Evolutionary conservation across 176 grass and related monocot genomes (phyloP).

Genomic region (Raddia distichophylla): DNA sequence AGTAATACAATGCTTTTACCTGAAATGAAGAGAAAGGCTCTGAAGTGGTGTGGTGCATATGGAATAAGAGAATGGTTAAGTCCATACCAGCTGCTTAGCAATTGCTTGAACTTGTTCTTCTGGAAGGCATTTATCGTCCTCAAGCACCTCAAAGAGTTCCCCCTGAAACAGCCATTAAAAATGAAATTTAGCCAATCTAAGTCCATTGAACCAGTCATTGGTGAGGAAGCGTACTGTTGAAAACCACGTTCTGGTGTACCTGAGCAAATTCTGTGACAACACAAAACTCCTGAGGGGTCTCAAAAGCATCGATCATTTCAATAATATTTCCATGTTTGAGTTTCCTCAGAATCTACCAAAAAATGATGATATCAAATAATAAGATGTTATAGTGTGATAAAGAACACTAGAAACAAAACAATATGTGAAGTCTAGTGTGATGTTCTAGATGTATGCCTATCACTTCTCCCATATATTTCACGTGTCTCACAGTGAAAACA

Average conservation of each 20-base stretch:
- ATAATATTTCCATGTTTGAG: slow-evolving; percentile 98
- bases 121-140: slow-evolving; percentile 94
- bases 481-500: neutral
- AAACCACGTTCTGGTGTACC: slow-evolving; percentile 48
- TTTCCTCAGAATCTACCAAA: slow-evolving; percentile 80
- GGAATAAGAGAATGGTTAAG: neutral
- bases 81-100: slow-evolving; percentile 89
- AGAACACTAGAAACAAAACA: neutral
- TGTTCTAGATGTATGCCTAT: neutral
- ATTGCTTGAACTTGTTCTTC: slow-evolving; percentile 98
- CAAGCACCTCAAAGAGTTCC: slow-evolving; percentile 96
- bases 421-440: neutral
- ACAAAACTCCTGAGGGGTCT: slow-evolving; percentile 96
- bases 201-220: neutral
- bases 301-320: slow-evolving; percentile 95
- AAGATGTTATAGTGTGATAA: slow-evolving; percentile 27
- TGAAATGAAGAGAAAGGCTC: slow-evolving; percentile 34
- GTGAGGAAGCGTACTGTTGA: neutral
- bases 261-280: slow-evolving; percentile 98
- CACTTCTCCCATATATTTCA: neutral
- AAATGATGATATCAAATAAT: slow-evolving; percentile 7
- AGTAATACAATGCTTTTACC: slow-evolving; percentile 93
- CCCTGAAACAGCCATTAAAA: slow-evolving; percentile 55
- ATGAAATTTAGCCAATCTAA: slow-evolving; percentile 3
- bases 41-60: neutral